Evolutionary conservation across 495 filamentous ascomycete genomes (phyloP), one percentile per base, ranked within the genome.

Genomic region (Daldinia loculata): DNA sequence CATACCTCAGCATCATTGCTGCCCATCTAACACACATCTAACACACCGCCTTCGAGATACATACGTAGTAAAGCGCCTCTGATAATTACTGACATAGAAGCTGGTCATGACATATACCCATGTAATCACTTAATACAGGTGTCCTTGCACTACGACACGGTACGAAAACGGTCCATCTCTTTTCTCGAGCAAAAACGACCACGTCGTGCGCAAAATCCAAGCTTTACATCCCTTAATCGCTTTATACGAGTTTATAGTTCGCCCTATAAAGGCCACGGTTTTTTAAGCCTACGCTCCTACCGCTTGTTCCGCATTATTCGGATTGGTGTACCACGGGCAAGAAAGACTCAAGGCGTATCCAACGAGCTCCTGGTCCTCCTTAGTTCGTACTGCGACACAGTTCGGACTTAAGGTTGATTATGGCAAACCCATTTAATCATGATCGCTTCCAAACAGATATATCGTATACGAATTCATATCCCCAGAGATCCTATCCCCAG

Each of bases 361-460:
- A 57, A 32, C 52, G 32, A 56, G 52, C 29, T 67, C 15, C 52
- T 29, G 45, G 39, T 53, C 59, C 26, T 58, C 50, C 27, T 69
- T 58, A 34, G 22, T 61, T 61, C 50, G 45, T 29, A 6, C 43
- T 60, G 34, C 9, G 22, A 61, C 30, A 30, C 55, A 48, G 24
- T 11, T 17, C 32, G 50, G 59, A 58, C 26, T 19, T n/a, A 56
- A 50, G 57, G 61, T 41, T 56, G 45, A 61, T 48, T 66, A 79
- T 79, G 77, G 61, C 77, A 26, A 78, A 76, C 63, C 74, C 76
- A 11, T 78, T 74, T 34, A 72, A 72, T 2, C 69, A 75, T 67
- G 72, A 70, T 56, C 72, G 72, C 53, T 74, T 71, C 51, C 67
- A 77, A 34, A 76, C 63, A 74, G 80, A 76, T 73, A 56, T 63